phyloP scores from a whole-genome alignment of 441 rosid genomes.

The Pelargonium myrrhifolium region DNA sequence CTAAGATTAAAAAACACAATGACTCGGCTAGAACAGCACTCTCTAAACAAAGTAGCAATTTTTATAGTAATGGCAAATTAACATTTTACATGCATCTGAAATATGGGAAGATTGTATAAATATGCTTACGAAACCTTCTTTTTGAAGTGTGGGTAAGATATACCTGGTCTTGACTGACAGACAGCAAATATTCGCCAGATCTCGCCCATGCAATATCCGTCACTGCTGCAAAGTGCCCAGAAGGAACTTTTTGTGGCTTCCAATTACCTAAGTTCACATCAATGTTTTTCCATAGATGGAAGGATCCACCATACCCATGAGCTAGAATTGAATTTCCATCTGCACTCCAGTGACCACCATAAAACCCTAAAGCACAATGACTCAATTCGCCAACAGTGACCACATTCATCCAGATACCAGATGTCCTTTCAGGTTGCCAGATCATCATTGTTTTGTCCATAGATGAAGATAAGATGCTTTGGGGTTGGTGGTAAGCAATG shows the following conservation, averaged over 20 bases:
- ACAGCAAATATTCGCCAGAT: conserved; percentile 60
- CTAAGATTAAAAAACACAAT: too few relatives aligned
- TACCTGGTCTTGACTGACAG: conserved; percentile 96
- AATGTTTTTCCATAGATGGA: conserved; percentile 77
- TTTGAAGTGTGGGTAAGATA: conserved; percentile 11
- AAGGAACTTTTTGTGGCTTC: conserved; percentile 85
- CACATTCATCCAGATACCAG: conserved; percentile 93
- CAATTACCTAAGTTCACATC: conserved; percentile 57
- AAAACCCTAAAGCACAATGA: conserved; percentile 95
- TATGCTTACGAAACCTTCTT: too few relatives aligned
- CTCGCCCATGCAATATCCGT: conserved; percentile 80
- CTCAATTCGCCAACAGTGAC: conserved; percentile 94
- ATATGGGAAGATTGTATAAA: too few relatives aligned
- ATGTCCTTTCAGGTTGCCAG: conserved; percentile 82
- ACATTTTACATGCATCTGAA: too few relatives aligned
- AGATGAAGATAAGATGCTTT: conserved; percentile 76
- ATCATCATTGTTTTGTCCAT: conserved; percentile 99
- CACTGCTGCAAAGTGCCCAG: conserved; percentile 86
- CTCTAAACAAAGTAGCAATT: too few relatives aligned
- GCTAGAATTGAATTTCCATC: conserved; percentile 63
- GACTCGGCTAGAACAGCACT: too few relatives aligned
- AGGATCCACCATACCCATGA: conserved; percentile 90
- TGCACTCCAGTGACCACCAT: conserved; percentile 92
- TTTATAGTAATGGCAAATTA: too few relatives aligned
- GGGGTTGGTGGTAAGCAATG: conserved; percentile 43